Conservation (phyloP, 345 rosid genomes). For the Hibiscus tridactylites region DNA sequence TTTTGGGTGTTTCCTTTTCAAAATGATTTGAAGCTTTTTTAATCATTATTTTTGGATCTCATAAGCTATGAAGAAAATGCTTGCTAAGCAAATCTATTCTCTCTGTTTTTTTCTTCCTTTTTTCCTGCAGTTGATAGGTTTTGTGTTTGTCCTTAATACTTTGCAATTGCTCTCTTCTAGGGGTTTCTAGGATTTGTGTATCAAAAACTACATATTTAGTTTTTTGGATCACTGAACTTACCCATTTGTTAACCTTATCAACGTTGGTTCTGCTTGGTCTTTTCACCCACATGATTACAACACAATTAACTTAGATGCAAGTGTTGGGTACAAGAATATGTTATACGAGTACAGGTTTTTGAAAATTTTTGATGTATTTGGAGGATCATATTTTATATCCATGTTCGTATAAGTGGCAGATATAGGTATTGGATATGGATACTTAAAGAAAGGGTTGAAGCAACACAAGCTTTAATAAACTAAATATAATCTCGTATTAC, state of each 20-base stretch:
- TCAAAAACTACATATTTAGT: neutral
- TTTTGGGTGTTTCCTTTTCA: neutral
- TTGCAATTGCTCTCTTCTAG: neutral
- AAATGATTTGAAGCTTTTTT: neutral
- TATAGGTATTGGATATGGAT: too few species aligned
- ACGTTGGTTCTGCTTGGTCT: neutral
- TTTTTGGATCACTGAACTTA: neutral
- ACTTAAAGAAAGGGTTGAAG: neutral
- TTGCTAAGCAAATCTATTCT: neutral
- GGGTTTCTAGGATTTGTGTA: neutral
- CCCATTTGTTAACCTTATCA: neutral
- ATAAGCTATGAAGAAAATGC: neutral
- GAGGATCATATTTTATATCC: neutral
- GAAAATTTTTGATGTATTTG: neutral
- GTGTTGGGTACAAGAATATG: neutral
- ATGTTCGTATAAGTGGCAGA: neutral
- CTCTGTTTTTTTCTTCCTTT: neutral
- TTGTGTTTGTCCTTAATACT: neutral
- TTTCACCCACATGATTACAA: neutral
- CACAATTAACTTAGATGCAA: too few species aligned
- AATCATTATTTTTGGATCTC: neutral
- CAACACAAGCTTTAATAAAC: neutral
- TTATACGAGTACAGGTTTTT: neutral
- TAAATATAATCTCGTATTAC: neutral
- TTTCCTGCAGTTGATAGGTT: neutral